Evolutionary conservation across 225 moss, liverwort and hornwort genomes (phyloP).

Genomic region (Pleurozium schreberi): DNA sequence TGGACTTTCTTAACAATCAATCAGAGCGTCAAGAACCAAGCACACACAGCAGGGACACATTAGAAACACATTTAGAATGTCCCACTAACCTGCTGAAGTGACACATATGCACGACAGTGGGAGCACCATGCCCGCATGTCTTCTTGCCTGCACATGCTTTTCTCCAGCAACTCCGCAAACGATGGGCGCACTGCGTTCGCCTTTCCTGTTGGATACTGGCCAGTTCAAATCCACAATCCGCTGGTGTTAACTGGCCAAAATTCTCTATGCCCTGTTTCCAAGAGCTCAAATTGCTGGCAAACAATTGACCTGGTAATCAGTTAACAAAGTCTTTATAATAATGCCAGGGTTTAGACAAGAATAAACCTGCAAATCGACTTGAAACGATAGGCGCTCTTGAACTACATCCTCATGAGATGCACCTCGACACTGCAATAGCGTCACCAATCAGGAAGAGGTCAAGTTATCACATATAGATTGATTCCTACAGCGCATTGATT

Average conservation of each 20-base stretch:
- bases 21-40: not conserved
- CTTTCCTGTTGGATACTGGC: conserved; percentile 53
- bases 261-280: not conserved
- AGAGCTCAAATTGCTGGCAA: not conserved
- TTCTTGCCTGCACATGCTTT: conserved; percentile 54
- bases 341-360: not conserved
- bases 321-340: not conserved
- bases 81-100: conserved; percentile 41
- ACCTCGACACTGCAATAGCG: conserved; percentile 45
- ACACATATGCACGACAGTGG: conserved; percentile 54
- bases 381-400: conserved; percentile 52
- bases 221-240: not conserved
- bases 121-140: conserved; percentile 61
- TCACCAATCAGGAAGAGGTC: conserved; percentile 1
- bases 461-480: not conserved
- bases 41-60: not conserved
- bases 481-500: not conserved
- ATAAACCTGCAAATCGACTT: conserved; percentile 56
- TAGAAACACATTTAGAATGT: not conserved
- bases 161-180: conserved; percentile 51
- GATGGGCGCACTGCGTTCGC: conserved; percentile 34
- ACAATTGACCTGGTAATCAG: not conserved
- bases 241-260: not conserved
- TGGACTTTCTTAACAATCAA: not conserved
- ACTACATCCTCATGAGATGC: conserved; percentile 51